Percentiles rank a stretch among this genome's conserved stretches.
Conservation (phyloP, 2,329 filamentous ascomycete genomes). For the Kalmusia sp. region DNA sequence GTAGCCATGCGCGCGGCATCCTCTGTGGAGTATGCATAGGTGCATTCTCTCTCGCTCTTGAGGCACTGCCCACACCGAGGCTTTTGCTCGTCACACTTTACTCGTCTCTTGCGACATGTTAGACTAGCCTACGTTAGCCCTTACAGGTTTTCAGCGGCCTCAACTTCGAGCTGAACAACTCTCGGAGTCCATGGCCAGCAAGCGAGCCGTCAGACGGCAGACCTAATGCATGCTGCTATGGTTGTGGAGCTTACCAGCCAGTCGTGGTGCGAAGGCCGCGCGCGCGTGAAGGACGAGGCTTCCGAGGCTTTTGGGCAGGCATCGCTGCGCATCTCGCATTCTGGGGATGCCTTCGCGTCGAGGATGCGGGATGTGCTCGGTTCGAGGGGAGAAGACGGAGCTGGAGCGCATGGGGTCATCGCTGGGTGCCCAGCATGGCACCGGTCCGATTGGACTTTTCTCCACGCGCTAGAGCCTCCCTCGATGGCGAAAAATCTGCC, state of each 20-base stretch:
- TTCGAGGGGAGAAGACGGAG: conserved; percentile 19
- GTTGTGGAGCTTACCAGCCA: conserved; percentile 47
- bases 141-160: too few relatives aligned
- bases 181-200: neutral
- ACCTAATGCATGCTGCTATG: neutral
- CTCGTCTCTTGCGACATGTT: conserved; percentile 56
- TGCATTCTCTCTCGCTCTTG: conserved; percentile 53
- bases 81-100: conserved; percentile 60
- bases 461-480: conserved; percentile 1
- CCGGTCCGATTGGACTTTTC: conserved; percentile 4
- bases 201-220: neutral
- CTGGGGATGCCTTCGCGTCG: conserved; percentile 35
- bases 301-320: conserved; percentile 41
- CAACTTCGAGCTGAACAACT: neutral
- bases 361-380: conserved; percentile 26
- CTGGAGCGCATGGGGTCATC: conserved; percentile 13
- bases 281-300: conserved; percentile 51
- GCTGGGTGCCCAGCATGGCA: conserved; percentile 1
- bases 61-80: conserved; percentile 54
- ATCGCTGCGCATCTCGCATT: conserved; percentile 33
- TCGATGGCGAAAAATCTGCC: conserved; percentile 3
- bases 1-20: conserved; percentile 11
- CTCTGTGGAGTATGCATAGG: conserved; percentile 40
- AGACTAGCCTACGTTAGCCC: conserved; percentile 39
- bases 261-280: conserved; percentile 54